Evolutionary conservation across 2,329 filamentous ascomycete genomes (phyloP).

Genomic region (Fulvia fulva): DNA sequence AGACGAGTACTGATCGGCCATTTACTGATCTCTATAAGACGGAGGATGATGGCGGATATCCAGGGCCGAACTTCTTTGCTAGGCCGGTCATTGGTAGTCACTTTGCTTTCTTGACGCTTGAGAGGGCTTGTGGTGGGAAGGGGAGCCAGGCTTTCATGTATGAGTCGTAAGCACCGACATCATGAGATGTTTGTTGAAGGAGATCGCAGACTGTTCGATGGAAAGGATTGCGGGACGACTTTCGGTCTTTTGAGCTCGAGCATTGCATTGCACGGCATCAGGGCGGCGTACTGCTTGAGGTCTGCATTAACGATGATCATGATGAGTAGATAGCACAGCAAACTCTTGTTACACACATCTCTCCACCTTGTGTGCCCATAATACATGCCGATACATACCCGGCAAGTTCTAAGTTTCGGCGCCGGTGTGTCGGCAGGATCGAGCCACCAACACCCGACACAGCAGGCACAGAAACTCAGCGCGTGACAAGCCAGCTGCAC

Average conservation of each 20-base stretch:
- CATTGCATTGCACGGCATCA: too few species aligned
- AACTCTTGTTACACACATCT: neutral
- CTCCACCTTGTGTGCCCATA: neutral
- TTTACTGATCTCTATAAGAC: constrained; percentile 82
- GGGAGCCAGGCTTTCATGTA: constrained; percentile 19
- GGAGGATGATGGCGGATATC: constrained; percentile 70
- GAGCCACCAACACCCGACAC: neutral
- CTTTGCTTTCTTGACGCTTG: constrained; percentile 79
- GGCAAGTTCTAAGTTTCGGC: too few species aligned
- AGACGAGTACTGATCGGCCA: constrained; percentile 70
- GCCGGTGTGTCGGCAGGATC: too few species aligned
- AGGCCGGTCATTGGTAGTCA: constrained; percentile 80
- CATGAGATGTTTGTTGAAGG: neutral
- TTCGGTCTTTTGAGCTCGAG: neutral
- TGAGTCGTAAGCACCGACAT: neutral
- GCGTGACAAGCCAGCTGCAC: neutral
- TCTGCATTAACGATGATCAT: neutral
- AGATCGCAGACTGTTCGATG: neutral
- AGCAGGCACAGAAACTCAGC: too few species aligned
- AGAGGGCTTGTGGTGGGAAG: constrained; percentile 60
- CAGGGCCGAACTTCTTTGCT: constrained; percentile 72
- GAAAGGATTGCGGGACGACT: neutral
- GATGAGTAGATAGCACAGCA: neutral
- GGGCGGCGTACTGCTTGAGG: neutral
- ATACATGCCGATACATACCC: too few species aligned